Base-by-base conservation (phyloP, 768 basidiomycete species). In the Auriculariales sp. region DNA sequence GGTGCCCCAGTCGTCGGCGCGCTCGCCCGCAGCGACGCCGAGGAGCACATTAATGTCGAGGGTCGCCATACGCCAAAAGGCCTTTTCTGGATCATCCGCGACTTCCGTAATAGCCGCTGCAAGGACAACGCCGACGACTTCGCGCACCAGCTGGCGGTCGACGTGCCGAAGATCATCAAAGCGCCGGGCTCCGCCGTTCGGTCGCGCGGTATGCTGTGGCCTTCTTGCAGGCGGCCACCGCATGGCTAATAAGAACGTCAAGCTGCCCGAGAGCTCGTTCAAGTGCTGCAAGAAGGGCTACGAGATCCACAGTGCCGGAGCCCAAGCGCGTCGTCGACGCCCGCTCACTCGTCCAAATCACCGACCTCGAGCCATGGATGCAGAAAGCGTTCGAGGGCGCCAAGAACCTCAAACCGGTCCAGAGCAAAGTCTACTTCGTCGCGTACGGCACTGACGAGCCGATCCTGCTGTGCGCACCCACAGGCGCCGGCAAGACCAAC, bases 401-500 rank as follows among this genome's bases (percentile, higher is more conserved):
- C 15, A 76, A 76, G 5, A 78, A 69, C 49, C 75, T 98, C 34
- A 99, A 98, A 64, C 79, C 87, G 15, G 76, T 98, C 7, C 95
- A 99, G 67, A 90, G 86, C 70, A 90, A 87, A 65, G 68, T 95
- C 7, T 99, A 73, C 66, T 93, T 94, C 0, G 68, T 90, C 50
- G 94, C 94, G 0, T 97, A 97, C 62, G 89, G 87, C 0, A 86
- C 89, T 0, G 92, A 97, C 55, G 93, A 98, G 56, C 94, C 94
- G 0, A 75, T 98, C 52, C 68, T 99, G 25, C 79, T 99, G 28
- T 99, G 95, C 67, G 95, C 95, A 0, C 95, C 95, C 3, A 98
- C 95, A 1, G 94, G 95, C 63, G 95, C 94, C 11, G 95, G 95
- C 55, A 99, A 99, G 93, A 99, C 95, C 15, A 99, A 99, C 58